phyloP scores from a whole-genome alignment of 441 rosid genomes.

The Viola pubescens region DNA sequence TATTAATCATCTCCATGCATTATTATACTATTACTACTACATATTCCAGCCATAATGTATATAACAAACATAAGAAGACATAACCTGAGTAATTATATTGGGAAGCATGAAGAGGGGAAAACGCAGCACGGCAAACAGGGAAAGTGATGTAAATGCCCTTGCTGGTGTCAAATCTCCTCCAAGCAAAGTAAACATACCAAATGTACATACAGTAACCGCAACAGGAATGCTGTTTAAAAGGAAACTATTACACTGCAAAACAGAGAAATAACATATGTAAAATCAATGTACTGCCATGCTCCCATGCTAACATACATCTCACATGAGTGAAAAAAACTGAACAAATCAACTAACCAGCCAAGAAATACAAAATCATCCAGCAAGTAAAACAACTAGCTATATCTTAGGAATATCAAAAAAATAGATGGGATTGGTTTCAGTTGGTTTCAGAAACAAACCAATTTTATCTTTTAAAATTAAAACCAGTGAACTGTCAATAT shows the following conservation, averaged over 20 bases:
- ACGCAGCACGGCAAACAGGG: slow-evolving; percentile 94
- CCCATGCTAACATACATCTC: no score
- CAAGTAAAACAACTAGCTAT: no score
- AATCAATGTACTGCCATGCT: background rate
- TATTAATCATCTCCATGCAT: slow-evolving; percentile 5
- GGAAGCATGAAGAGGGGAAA: slow-evolving; percentile 97
- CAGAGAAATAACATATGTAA: slow-evolving; percentile 20
- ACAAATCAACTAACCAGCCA: no score
- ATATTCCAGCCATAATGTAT: background rate
- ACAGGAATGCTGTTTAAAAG: slow-evolving; percentile 88
- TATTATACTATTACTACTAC: background rate
- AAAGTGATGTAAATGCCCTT: slow-evolving; percentile 93
- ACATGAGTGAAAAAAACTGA: no score
- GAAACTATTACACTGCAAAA: slow-evolving; percentile 71
- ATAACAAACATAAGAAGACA: slow-evolving; percentile 3
- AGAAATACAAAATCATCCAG: no score
- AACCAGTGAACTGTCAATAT: no score
- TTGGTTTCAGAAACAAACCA: no score
- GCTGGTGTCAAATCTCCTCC: slow-evolving; percentile 99
- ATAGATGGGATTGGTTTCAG: no score
- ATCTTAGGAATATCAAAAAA: no score
- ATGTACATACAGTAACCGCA: slow-evolving; percentile 83
- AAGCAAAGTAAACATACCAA: slow-evolving; percentile 91
- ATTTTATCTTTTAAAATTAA: no score
- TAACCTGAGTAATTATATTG: slow-evolving; percentile 89